Conservation (phyloP, 306 rosid genomes). For the Acacia confusa region DNA sequence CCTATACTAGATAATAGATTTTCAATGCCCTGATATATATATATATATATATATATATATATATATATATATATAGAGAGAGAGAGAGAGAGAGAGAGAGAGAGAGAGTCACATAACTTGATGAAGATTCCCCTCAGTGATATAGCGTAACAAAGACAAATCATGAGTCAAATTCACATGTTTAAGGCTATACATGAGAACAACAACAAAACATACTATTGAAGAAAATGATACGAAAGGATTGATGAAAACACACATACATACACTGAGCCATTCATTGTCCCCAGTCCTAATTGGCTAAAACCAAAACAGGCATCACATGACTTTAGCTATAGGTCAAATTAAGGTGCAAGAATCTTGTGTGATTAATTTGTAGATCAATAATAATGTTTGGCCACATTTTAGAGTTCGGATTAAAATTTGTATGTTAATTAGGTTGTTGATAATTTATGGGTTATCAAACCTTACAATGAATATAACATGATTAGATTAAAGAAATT, state of each 20-base stretch:
- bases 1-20: background rate
- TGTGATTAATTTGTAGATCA: background rate
- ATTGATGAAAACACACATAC: background rate
- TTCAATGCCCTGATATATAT: background rate
- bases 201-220: background rate
- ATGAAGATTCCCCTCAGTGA: slow-evolving; percentile 3
- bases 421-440: background rate
- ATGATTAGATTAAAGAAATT: too few species aligned
- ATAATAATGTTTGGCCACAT: background rate
- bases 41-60: background rate
- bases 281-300: slow-evolving; percentile 10
- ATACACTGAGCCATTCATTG: background rate
- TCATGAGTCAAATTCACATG: slow-evolving; percentile 16
- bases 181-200: background rate
- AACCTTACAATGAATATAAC: background rate
- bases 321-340: background rate
- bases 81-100: too few species aligned
- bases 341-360: background rate
- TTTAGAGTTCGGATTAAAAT: background rate
- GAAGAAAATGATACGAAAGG: slow-evolving; percentile 1
- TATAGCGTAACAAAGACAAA: slow-evolving; percentile 4
- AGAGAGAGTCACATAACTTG: background rate
- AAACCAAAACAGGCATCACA: slow-evolving; percentile 7
- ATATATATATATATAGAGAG: too few species aligned
- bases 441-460: background rate